Evolutionary conservation across 1,139 yeast species (phyloP).

Genomic region (Zygosaccharomyces sapae): DNA sequence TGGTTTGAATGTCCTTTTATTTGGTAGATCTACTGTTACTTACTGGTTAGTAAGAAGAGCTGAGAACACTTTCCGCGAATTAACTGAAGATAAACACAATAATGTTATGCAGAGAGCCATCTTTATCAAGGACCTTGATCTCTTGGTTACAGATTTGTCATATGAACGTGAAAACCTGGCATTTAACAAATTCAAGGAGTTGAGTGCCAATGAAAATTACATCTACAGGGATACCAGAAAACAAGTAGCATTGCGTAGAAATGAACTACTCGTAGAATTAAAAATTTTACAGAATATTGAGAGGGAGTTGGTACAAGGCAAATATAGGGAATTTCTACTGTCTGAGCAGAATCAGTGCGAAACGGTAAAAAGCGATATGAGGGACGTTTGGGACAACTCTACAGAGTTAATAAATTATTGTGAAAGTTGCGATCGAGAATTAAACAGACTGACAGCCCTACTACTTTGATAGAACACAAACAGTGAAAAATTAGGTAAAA

Average conservation of each 20-base stretch:
- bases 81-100: conserved; percentile 41
- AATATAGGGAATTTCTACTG: conserved; percentile 73
- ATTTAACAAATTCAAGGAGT: conserved; percentile 30
- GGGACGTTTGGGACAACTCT: conserved; percentile 27
- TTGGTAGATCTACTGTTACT: conserved; percentile 50
- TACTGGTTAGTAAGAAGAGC: conserved; percentile 68
- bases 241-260: conserved; percentile 70
- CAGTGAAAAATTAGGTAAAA: too few relatives aligned
- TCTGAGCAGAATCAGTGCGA: conserved; percentile 60
- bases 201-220: conserved; percentile 20
- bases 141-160: conserved; percentile 37
- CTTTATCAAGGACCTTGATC: conserved; percentile 59
- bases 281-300: conserved; percentile 69
- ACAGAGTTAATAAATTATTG: conserved; percentile 35
- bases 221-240: conserved; percentile 49
- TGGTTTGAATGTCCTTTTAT: conserved; percentile 49
- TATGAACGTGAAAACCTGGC: conserved; percentile 29
- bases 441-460: conserved; percentile 23
- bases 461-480: conserved; percentile 13
- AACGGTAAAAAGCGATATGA: conserved; percentile 34
- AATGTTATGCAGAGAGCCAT: conserved; percentile 58
- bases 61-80: conserved; percentile 43
- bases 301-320: conserved; percentile 57
- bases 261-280: conserved; percentile 67
- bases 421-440: conserved; percentile 35